phyloP scores from a whole-genome alignment of 768 basidiomycete species.

The Boletales sp. region DNA sequence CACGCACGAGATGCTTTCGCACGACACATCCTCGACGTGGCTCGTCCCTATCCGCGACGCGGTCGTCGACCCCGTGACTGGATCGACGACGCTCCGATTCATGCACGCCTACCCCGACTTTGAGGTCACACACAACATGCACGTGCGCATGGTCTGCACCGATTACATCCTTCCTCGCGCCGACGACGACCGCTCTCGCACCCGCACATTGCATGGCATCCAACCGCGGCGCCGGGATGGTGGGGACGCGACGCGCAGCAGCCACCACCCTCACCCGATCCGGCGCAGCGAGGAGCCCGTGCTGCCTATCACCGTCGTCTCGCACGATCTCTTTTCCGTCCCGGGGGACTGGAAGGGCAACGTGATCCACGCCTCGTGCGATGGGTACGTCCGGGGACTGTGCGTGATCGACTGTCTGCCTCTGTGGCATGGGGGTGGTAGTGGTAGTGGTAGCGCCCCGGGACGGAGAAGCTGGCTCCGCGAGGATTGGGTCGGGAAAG shows the following conservation, averaged over 20 bases:
- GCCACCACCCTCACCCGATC: not conserved
- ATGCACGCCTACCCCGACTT: constrained; percentile 10
- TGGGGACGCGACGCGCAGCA: too few relatives aligned
- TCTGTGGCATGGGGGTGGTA: not conserved
- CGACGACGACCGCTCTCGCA: not conserved
- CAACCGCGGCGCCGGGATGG: too few relatives aligned
- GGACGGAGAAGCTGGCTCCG: too few relatives aligned
- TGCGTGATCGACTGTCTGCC: constrained; percentile 1
- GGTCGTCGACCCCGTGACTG: constrained; percentile 5
- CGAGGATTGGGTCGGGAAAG: not conserved
- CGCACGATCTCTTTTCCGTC: constrained; percentile 10
- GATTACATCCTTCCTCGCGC: constrained; percentile 10
- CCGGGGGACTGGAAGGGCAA: constrained; percentile 10
- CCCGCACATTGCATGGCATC: not conserved
- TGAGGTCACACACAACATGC: not conserved
- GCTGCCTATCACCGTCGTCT: constrained; percentile 4
- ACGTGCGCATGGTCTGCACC: constrained; percentile 11
- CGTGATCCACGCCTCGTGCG: constrained; percentile 11
- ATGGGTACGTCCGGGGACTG: constrained; percentile 12
- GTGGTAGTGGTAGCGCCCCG: too few relatives aligned
- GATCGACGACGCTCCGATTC: constrained; percentile 20
- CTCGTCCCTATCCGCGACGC: constrained; percentile 11
- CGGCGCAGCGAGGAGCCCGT: constrained; percentile 3
- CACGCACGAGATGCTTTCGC: constrained; percentile 16
- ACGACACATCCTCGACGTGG: constrained; percentile 7